These are phyloP conservation scores for Brassica hybrid DNA, from an alignment of 441 rosid genomes.

Conservation along the genomic window DNA sequence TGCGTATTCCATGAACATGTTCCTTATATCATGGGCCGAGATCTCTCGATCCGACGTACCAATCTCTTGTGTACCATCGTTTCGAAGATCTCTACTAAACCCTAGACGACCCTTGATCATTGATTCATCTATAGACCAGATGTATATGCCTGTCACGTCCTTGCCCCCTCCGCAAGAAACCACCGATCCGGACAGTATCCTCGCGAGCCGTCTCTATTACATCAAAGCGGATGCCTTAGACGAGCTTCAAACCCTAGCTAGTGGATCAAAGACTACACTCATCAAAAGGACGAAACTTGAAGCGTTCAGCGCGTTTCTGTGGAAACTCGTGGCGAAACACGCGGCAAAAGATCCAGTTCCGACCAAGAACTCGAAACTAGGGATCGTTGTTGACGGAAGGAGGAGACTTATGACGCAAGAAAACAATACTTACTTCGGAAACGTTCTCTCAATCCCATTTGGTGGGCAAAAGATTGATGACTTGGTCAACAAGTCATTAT, in stretches of 20 bases:
- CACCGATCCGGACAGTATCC: conserved; percentile 34
- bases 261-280: conserved; percentile 33
- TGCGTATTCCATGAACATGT: conserved; percentile 79
- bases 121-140: conserved; percentile 50
- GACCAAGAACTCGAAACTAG: conserved; percentile 51
- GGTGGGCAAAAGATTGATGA: conserved; percentile 52
- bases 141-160: conserved; percentile 60
- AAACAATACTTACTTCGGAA: conserved; percentile 61
- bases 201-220: conserved; percentile 69
- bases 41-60: conserved; percentile 50
- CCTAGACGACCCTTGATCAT: conserved; percentile 60
- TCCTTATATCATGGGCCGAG: conserved; percentile 77
- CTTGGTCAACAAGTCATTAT: conserved; percentile 55
- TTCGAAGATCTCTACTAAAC: conserved; percentile 67
- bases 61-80: conserved; percentile 56
- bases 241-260: conserved; percentile 60
- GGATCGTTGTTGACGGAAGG: conserved; percentile 86
- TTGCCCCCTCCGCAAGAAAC: conserved; percentile 52
- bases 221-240: conserved; percentile 49
- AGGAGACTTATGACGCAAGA: conserved; percentile 44
- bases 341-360: conserved; percentile 22
- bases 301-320: conserved; percentile 70
- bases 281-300: conserved; percentile 62
- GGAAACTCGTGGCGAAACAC: conserved; percentile 69
- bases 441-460: conserved; percentile 72